Evolutionary conservation across 805 yeast genomes (phyloP), one percentile per base, ranked within the genome.

Genomic region (Nakazawaea populi): DNA sequence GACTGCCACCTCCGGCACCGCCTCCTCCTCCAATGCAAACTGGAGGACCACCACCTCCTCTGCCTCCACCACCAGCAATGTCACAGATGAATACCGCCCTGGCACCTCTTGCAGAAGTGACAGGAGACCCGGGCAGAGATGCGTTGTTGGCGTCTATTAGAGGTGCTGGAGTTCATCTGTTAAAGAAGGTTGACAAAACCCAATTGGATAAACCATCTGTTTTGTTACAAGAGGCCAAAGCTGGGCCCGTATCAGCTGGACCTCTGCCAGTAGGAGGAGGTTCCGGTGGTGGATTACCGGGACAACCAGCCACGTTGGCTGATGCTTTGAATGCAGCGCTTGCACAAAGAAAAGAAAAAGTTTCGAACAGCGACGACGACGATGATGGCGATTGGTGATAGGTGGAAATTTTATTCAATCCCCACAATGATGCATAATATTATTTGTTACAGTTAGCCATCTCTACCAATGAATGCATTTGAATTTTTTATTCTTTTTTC

Each of bases 251-350:
- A 2, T 56, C 66, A 0, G 53, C 64, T 0, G 63, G 74, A 0
- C 54, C 65, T 9, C 11, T 11, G 11, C 11, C 35, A 2, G 3
- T 32, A 2, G 35, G 35, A 5, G 66, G 67, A 9, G 58, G 70
- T n/a, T 61, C 72, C 8, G 68, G 71, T 10, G 65, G 73, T 2
- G 72, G 74, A 4, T 66, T 69, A n/a, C 76, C 79, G 7, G 83
- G 79, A 4, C 81, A 76, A 44, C 80, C 86, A 1, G 86, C 82
- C 1, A 74, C 80, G 11, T 69, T 90, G 52, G 96, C 96, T 1
- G 95, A 88, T 65, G 96, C 96, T 0, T 70, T 90, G 48, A 89
- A 95, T 8, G 87, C 87, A 14, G 98, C 97, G 3, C 75, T 92
- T 56, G 87, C 76, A 59, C 79, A 81, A 51, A 78, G 97, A 61